Evolutionary conservation across 2,329 filamentous ascomycete species (phyloP).

Genomic region (Ophiosphaerella korrae): DNA sequence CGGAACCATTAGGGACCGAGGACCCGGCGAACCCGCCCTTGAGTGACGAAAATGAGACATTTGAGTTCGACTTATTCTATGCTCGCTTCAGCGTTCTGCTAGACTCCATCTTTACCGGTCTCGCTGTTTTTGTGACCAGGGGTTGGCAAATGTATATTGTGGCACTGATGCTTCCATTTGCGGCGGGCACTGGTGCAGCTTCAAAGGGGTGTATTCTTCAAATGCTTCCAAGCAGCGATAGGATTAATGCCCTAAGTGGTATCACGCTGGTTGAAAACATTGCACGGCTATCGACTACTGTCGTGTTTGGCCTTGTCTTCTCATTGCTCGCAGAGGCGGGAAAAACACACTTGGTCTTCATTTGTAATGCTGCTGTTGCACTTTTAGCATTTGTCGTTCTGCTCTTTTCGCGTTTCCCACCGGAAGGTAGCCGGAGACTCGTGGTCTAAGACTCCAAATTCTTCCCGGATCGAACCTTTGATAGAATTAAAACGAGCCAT

Average conservation of each 20-base stretch:
- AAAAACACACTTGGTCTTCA: conserved; percentile 67
- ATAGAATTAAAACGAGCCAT: too few relatives aligned
- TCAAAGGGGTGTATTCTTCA: conserved; percentile 76
- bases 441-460: neutral
- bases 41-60: conserved; percentile 53
- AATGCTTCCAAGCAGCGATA: conserved; percentile 67
- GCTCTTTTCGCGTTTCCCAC: conserved; percentile 54
- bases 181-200: conserved; percentile 70
- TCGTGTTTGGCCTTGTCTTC: conserved; percentile 71
- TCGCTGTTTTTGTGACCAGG: conserved; percentile 65
- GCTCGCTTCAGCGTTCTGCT: conserved; percentile 68
- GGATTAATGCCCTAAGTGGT: conserved; percentile 70
- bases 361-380: conserved; percentile 66
- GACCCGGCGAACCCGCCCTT: conserved; percentile 52
- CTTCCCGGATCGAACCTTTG: too few relatives aligned
- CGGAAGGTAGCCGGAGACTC: conserved; percentile 41
- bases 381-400: conserved; percentile 57
- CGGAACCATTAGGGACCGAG: conserved; percentile 58
- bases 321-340: conserved; percentile 65
- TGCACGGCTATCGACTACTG: conserved; percentile 65
- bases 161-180: conserved; percentile 68
- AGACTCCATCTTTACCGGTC: conserved; percentile 67
- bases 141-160: conserved; percentile 73
- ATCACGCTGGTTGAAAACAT: conserved; percentile 74
- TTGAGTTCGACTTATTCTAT: conserved; percentile 70